Evolutionary conservation across 805 yeast species (phyloP).

Genomic region (Ogataea nakhonphanomensis): DNA sequence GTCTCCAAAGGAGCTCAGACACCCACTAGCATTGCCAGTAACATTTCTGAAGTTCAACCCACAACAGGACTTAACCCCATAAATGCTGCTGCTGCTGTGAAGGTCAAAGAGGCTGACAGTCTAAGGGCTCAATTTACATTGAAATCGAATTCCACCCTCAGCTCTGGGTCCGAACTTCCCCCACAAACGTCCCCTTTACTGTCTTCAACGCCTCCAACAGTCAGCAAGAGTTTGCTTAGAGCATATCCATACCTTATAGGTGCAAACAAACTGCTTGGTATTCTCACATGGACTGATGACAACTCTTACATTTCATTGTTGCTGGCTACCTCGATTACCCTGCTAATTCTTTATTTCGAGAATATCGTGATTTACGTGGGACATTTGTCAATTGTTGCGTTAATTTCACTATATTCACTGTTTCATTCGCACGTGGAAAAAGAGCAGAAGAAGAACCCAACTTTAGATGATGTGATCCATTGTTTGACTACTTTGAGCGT

Average conservation of each 20-base stretch:
- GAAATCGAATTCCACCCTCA: conserved; percentile 21
- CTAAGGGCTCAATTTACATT: conserved; percentile 41
- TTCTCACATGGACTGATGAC: conserved; percentile 89
- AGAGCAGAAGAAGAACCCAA: conserved; percentile 65
- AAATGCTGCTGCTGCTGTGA: conserved; percentile 25
- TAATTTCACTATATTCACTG: conserved; percentile 57
- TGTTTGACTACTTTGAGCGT: conserved; percentile 70
- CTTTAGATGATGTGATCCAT: conserved; percentile 81
- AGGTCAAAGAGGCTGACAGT: conserved; percentile 32
- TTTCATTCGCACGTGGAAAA: conserved; percentile 54
- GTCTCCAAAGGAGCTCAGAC: conserved; percentile 2
- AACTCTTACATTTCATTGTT: conserved; percentile 75
- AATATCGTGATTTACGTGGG: conserved; percentile 76
- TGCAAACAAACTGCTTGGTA: conserved; percentile 63
- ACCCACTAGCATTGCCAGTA: conserved; percentile 4
- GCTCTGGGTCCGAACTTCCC: conserved; percentile 9
- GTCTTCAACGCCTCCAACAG: conserved; percentile 86
- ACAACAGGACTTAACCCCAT: conserved; percentile 15
- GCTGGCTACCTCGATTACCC: conserved; percentile 49
- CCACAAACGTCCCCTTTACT: conserved; percentile 75
- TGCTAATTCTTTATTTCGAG: conserved; percentile 74
- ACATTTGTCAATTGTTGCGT: conserved; percentile 65
- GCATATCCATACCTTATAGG: conserved; percentile 83
- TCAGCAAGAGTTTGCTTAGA: conserved; percentile 75
- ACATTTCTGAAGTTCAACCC: conserved; percentile 10